Conservation (phyloP, 139 green algal genomes). For the Raphidocelis subcapitata region DNA sequence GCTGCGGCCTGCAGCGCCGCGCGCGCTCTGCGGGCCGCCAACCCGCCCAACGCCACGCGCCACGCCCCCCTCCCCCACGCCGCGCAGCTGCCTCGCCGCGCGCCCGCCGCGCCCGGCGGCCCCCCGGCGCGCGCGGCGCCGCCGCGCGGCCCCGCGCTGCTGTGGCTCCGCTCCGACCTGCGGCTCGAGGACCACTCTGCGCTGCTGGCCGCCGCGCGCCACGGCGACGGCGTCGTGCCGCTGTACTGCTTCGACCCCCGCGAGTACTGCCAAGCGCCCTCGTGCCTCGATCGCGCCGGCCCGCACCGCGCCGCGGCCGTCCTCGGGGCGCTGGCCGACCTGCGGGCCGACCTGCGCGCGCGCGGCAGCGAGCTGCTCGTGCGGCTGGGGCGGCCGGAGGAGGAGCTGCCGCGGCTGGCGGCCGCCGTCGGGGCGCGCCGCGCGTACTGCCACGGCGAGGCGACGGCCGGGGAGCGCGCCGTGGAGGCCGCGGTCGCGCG, state of each 20-base stretch:
- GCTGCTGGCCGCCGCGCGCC: slow-evolving; percentile 30
- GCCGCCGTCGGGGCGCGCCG: slow-evolving; percentile 37
- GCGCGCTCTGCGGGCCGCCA: no score
- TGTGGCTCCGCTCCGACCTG: slow-evolving; percentile 66
- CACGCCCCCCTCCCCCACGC: no score
- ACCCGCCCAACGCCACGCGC: no score
- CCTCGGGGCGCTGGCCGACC: slow-evolving; percentile 49
- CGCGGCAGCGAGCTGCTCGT: slow-evolving; percentile 60
- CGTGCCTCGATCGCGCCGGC: slow-evolving; percentile 59
- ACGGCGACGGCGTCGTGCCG: slow-evolving; percentile 39
- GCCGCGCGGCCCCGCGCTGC: slow-evolving; percentile 21
- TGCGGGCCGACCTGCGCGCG: slow-evolving; percentile 42
- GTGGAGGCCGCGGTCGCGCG: slow-evolving; percentile 53
- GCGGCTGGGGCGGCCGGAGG: slow-evolving; percentile 58
- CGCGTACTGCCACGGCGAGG: slow-evolving; percentile 74
- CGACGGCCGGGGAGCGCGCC: slow-evolving; percentile 64
- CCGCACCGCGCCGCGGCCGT: slow-evolving; percentile 57
- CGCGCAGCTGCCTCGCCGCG: background rate
- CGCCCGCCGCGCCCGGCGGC: background rate
- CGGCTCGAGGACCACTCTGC: slow-evolving; percentile 65
- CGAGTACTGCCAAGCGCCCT: slow-evolving; percentile 54
- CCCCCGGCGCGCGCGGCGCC: background rate
- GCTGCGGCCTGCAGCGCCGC: background rate
- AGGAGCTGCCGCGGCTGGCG: slow-evolving; percentile 42
- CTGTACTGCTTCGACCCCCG: slow-evolving; percentile 69